Evolutionary conservation across 139 green algal genomes (phyloP).

Genomic region (Volvox reticuliferus): DNA sequence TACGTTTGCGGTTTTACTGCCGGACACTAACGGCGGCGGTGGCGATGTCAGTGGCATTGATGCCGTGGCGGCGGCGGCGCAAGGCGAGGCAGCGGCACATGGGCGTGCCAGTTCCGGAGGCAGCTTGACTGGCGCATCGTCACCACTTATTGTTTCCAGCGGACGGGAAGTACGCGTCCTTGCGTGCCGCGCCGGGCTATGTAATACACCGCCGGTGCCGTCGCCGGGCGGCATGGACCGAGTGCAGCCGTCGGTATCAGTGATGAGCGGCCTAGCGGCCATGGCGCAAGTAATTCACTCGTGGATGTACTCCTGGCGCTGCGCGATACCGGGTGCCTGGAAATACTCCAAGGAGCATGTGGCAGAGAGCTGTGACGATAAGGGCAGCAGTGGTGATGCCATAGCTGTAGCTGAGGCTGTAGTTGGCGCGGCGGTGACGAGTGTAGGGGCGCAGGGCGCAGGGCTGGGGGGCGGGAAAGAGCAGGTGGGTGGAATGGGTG

Average conservation of each 20-base stretch:
- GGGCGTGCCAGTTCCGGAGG: not conserved
- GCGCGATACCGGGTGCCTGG: not conserved
- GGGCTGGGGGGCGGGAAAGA: too few species aligned
- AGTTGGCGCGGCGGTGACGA: too few species aligned
- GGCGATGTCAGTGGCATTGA: not conserved
- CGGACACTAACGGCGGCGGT: not conserved
- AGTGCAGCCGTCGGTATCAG: too few species aligned
- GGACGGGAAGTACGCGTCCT: constrained; percentile 19
- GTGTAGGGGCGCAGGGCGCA: too few species aligned
- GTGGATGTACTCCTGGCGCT: not conserved
- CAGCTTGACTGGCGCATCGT: not conserved
- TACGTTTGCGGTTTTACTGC: constrained; percentile 14
- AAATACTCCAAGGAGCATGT: too few species aligned
- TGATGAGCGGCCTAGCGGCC: too few species aligned
- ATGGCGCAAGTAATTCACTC: not conserved
- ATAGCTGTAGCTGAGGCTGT: too few species aligned
- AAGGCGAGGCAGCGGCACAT: not conserved
- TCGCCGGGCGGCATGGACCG: not conserved
- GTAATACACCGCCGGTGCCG: not conserved
- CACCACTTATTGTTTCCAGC: not conserved
- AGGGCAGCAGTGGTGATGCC: not conserved
- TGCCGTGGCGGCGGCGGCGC: not conserved
- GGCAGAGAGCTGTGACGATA: not conserved
- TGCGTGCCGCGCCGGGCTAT: constrained; percentile 7
- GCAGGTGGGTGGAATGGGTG: too few species aligned